Conservation (phyloP, 495 filamentous ascomycete genomes). For the Cairneyella variabilis region DNA sequence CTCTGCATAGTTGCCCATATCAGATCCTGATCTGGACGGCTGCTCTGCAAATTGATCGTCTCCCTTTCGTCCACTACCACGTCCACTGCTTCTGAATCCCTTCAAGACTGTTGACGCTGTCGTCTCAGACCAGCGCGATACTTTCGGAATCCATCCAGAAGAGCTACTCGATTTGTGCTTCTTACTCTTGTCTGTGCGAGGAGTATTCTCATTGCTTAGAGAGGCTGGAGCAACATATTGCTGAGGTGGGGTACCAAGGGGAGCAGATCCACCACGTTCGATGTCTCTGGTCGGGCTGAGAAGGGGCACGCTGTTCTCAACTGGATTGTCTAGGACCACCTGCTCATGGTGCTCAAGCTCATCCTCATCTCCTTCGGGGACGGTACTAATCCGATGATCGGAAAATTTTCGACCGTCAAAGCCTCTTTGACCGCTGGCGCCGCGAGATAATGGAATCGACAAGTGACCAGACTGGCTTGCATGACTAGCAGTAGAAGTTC, state of each 20-base stretch:
- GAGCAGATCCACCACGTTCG: slow-evolving; percentile 55
- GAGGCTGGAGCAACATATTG: slow-evolving; percentile 49
- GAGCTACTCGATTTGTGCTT: slow-evolving; percentile 91
- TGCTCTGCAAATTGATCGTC: slow-evolving; percentile 37
- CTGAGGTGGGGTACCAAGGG: slow-evolving; percentile 71
- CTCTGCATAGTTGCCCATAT: slow-evolving; percentile 61
- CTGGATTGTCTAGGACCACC: slow-evolving; percentile 34
- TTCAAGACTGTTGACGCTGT: slow-evolving; percentile 65
- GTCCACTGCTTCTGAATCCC: slow-evolving; percentile 47
- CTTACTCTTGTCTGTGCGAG: slow-evolving; percentile 68
- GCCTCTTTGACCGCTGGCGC: slow-evolving; percentile 51
- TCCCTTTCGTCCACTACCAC: slow-evolving; percentile 41
- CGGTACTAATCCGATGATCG: slow-evolving; percentile 81
- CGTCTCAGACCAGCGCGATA: slow-evolving; percentile 96
- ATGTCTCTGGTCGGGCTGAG: slow-evolving; percentile 43
- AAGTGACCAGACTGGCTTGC: slow-evolving; percentile 73
- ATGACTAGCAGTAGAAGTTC: slow-evolving; percentile 66
- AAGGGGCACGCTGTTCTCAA: slow-evolving; percentile 44
- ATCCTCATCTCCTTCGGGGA: slow-evolving; percentile 75
- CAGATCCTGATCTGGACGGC: slow-evolving; percentile 67
- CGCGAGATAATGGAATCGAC: slow-evolving; percentile 61
- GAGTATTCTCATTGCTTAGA: slow-evolving; percentile 72
- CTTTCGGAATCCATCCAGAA: slow-evolving; percentile 80
- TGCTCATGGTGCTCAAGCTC: slow-evolving; percentile 53
- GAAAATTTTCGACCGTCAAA: slow-evolving; percentile 60